Evolutionary conservation across 352 stramenopile species (phyloP), one percentile per base, ranked within the genome.

Genomic region (Achlya hypogyna): DNA sequence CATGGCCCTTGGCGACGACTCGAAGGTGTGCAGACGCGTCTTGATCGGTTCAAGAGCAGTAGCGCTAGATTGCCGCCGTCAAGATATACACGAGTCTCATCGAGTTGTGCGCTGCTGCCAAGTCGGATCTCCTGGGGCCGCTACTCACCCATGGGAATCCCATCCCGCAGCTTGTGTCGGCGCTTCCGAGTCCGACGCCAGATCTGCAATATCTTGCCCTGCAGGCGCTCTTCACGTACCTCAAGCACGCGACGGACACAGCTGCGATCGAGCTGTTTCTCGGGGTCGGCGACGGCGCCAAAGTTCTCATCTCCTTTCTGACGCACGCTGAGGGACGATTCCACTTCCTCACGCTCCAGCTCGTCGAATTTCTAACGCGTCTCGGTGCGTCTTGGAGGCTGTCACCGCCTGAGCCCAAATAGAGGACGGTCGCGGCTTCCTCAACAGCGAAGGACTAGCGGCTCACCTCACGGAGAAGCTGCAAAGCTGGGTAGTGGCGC

Each of bases 1-100:
- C 42, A 66, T 66, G 59, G 12, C 40, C 16, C 22, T 66, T 1
- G 35, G 38, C 59, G 59, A 66, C 28, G 38, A 53, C 29, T 40
- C 43, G 22, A 66, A 66, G 59, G 59, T 66, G n/a, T n/a, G n/a
- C n/a, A n/a, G n/a, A n/a, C 23, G 4, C 22, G n/a, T 35, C 29
- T 54, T 16, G 23, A 34, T 42, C 49, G 16, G 6, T 34, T 34
- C 6, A 54, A 34, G 29, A 49, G 18, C 18, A 49, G 18, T 22
- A 49, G 22, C 42, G 42, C 22, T 49, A 66, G 59, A 34, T 54
- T 1, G 43, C 59, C 16, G 59, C 59, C 16, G 25, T 66, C 22
- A 27, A 28, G 28, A 58, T 66, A 25, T 66, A 53, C 40, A 66
- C 40, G 4, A 58, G 38, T 8, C 35, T 66, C 8, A 31, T 66